Percentiles rank a stretch among this genome's conserved stretches.
phyloP scores from a whole-genome alignment of 306 rosid genomes.

The Acmispon strigosus region DNA sequence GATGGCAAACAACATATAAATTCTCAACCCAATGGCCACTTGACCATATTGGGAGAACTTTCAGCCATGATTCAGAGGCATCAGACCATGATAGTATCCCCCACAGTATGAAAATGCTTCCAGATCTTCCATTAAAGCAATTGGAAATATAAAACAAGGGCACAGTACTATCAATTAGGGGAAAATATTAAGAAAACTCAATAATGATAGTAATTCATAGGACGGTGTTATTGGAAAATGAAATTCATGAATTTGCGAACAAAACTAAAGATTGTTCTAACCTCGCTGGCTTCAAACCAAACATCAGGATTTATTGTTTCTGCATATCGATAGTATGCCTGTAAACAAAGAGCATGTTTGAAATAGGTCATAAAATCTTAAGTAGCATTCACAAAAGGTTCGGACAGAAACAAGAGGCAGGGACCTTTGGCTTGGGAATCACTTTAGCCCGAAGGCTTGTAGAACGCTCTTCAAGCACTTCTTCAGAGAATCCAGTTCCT shows the following conservation, averaged over 20 bases:
- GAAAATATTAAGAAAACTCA: not conserved
- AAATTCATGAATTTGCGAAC: constrained; percentile 2
- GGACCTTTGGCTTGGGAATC: constrained; percentile 79
- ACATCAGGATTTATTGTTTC: constrained; percentile 81
- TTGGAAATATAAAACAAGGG: not conserved
- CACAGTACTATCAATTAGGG: not conserved
- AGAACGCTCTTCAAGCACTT: constrained; percentile 72
- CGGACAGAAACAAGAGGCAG: constrained; percentile 10
- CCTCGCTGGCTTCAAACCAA: constrained; percentile 93
- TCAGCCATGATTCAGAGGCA: constrained; percentile 7
- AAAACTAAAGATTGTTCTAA: constrained; percentile 15
- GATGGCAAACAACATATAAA: not conserved
- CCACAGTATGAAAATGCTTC: constrained; percentile 5
- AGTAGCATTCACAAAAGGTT: not conserved
- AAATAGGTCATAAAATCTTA: constrained; percentile 17
- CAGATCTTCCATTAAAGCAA: not conserved
- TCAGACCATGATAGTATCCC: not conserved
- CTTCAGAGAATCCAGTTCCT: constrained; percentile 88
- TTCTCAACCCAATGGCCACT: not conserved
- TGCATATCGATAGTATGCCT: constrained; percentile 67
- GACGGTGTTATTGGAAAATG: not conserved
- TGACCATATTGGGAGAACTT: not conserved
- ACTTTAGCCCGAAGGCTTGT: constrained; percentile 65
- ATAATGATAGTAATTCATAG: not conserved
- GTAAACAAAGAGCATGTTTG: constrained; percentile 21